phyloP scores from a whole-genome alignment of 2,329 filamentous ascomycete species.

The Verticillium zaregamsianum region DNA sequence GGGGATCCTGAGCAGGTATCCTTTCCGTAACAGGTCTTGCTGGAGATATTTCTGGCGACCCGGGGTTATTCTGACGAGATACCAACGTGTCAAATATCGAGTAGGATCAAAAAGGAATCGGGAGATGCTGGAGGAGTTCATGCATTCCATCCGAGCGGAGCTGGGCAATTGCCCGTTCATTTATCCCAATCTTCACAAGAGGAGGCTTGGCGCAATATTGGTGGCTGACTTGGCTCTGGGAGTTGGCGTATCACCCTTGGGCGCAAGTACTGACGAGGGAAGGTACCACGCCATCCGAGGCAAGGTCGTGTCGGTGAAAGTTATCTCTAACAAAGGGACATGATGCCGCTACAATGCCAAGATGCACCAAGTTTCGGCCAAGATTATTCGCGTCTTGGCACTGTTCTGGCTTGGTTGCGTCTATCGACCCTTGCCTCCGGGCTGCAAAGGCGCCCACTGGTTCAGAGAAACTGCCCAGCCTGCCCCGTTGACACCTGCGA shows the following conservation, averaged over 20 bases:
- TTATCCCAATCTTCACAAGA: conserved; percentile 1
- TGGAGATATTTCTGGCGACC: not conserved
- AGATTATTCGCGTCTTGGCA: conserved; percentile 5
- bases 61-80: not conserved
- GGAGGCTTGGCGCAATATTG: conserved; percentile 2
- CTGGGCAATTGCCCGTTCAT: not conserved
- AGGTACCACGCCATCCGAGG: not conserved
- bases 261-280: not conserved
- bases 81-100: not conserved
- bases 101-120: not conserved
- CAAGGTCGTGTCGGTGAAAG: not conserved
- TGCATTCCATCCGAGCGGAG: not conserved
- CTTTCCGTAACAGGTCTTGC: not conserved
- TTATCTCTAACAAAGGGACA: not conserved
- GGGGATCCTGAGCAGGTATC: not conserved
- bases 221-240: not conserved
- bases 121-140: not conserved
- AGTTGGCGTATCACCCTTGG: not conserved
- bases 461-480: not conserved
- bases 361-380: conserved; percentile 2
- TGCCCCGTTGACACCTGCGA: not conserved
- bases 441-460: not conserved
- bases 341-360: conserved; percentile 1
- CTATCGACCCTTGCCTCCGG: not conserved
- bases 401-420: not conserved